These are phyloP conservation scores for Fusarium sp. DNA, from an alignment of 2,329 filamentous ascomycete genomes.

Conservation along the genomic window DNA sequence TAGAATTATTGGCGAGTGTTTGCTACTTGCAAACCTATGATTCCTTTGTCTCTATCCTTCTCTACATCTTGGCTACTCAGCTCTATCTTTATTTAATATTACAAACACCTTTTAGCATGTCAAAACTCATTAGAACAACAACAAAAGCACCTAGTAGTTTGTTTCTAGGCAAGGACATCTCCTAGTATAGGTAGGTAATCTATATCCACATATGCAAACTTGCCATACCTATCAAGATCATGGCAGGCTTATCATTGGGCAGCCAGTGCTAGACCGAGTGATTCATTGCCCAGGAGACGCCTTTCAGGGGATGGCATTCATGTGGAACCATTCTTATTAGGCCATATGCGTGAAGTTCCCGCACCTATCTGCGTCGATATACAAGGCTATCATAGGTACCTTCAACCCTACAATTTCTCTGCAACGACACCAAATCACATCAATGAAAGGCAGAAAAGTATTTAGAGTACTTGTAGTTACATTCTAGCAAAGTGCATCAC, in stretches of 20 bases:
- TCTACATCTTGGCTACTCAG: neutral
- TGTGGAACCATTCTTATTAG: neutral
- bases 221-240: neutral
- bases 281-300: neutral
- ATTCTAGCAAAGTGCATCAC: neutral
- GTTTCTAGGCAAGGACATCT: neutral
- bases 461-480: neutral
- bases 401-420: neutral
- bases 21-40: neutral
- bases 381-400: neutral
- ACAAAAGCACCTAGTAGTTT: too few relatives aligned
- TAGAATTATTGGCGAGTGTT: slow-evolving; percentile 10
- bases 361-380: slow-evolving; percentile 1
- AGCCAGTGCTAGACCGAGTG: neutral
- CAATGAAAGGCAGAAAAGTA: neutral
- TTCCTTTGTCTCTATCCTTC: neutral
- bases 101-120: neutral
- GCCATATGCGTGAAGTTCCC: neutral
- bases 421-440: neutral
- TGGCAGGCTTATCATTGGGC: neutral
- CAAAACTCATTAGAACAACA: neutral
- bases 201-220: neutral
- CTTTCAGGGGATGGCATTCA: neutral
- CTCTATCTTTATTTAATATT: neutral
- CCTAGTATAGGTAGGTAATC: neutral